Base-by-base conservation (phyloP, 192 early-diverging fungal species). In the Coemansia sp. region DNA sequence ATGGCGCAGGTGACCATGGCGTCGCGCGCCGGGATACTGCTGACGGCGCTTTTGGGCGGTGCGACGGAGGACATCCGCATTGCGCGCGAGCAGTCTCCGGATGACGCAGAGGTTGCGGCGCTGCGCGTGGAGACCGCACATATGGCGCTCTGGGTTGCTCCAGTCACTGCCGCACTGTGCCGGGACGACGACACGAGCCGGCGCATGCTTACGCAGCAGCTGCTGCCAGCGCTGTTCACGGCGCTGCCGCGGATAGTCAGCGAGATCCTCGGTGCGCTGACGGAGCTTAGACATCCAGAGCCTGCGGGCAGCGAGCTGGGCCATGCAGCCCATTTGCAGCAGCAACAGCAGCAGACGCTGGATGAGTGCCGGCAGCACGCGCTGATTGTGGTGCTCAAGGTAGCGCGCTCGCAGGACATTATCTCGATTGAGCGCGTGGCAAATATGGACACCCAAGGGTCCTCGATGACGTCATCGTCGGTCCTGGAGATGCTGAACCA, bases 1-100 rank as follows among this genome's bases (percentile, higher is more conserved):
- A 80, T 90, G 65, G 70, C 84, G 30, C 81, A 80, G 56, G 62
- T 83, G 24, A 79, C 72, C 12, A 71, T 88, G 58, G 77, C 82
- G 1, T 56, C 86, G 21, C 61, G 80, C 31, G 81, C 77, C 18
- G 57, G 82, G 0, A 40, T 58, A 7, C 67, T 87, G n/a, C 44
- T 87, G 2, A 43, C 60, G 3, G 47, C 78, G 0, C 60, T 86
- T 25, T 44, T 86, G 19, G 67, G 71, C 1, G 70, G 62, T 32
- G 62, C 60, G 0, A 44, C 51, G 18, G 56, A 25, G 30, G 62
- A 56, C 14, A 38, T 67, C 7, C 28, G 30, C 23, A 23, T 47
- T 18, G 25, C 29, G 4, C 33, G 54, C 7, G 42, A 42, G 4
- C 9, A 27, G 1, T 40, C 44, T 4, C 19, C 40, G 1, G 21